These are phyloP conservation scores for Asclepias syriaca DNA, from an alignment of 257 asterid species.

Conservation along the genomic window DNA sequence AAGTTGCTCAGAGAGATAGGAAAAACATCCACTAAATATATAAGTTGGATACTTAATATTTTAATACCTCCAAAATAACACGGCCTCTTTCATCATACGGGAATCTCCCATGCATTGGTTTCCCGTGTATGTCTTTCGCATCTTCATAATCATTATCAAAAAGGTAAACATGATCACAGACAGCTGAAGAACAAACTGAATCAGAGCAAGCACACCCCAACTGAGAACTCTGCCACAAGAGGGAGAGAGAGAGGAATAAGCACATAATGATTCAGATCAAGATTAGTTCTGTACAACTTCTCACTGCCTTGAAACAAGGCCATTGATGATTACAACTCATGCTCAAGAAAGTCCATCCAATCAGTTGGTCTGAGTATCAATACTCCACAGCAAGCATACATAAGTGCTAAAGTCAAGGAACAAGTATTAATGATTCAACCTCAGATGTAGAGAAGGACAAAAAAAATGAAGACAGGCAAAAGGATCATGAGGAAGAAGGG, in stretches of 20 bases:
- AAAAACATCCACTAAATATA: neutral
- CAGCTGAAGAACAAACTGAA: conserved; percentile 60
- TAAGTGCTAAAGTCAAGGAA: neutral
- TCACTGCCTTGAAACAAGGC: neutral
- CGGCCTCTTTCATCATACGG: conserved; percentile 96
- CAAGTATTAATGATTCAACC: neutral
- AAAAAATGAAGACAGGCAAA: neutral
- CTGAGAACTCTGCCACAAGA: conserved; percentile 58
- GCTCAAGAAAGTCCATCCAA: neutral
- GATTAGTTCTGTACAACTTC: neutral
- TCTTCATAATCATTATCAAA: conserved; percentile 88
- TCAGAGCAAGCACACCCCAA: conserved; percentile 79
- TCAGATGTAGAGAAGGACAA: neutral
- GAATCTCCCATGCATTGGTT: conserved; percentile 83
- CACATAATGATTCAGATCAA: neutral
- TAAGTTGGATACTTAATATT: neutral
- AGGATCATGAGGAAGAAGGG: neutral
- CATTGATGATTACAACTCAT: neutral
- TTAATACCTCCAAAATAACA: conserved; percentile 87
- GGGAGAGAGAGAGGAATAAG: conserved; percentile 13
- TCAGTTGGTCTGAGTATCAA: neutral
- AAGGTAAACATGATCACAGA: conserved; percentile 88
- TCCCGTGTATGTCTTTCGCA: conserved; percentile 86
- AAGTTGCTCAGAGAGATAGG: conserved; percentile 6
- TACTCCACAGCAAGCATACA: neutral